Evolutionary conservation across 2,329 filamentous ascomycete genomes (phyloP).

Genomic region (Pseudogymnoascus sp.): DNA sequence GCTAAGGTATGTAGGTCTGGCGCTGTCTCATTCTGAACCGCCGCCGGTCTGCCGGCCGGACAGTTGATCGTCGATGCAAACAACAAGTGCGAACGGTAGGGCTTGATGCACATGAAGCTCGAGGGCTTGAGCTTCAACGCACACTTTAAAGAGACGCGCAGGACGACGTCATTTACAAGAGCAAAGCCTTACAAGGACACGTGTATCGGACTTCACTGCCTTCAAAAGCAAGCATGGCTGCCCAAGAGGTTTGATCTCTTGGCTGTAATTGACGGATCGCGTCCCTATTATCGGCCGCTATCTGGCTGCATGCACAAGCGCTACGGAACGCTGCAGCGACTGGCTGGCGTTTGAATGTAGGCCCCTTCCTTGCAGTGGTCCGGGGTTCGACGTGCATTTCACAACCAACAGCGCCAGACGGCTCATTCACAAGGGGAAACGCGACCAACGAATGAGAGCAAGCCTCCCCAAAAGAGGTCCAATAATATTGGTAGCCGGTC

Average conservation of each 20-base stretch:
- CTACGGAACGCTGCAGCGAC: not conserved
- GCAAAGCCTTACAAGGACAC: conserved; percentile 6
- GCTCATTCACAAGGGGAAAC: not conserved
- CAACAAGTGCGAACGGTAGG: conserved; percentile 6
- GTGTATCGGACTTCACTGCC: conserved; percentile 4
- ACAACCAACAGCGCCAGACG: conserved; percentile 5
- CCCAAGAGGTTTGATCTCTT: conserved; percentile 3
- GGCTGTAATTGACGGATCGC: not conserved
- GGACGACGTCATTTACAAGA: not conserved
- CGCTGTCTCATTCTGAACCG: conserved; percentile 1
- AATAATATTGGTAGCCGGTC: not conserved
- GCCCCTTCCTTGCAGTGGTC: not conserved
- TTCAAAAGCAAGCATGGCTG: not conserved
- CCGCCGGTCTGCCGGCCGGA: not conserved
- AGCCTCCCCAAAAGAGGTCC: not conserved
- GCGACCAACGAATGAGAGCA: not conserved
- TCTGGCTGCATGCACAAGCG: conserved; percentile 6
- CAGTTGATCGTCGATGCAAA: conserved; percentile 8
- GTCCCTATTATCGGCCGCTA: conserved; percentile 4
- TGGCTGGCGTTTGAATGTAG: conserved; percentile 6
- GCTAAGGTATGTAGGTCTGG: not conserved
- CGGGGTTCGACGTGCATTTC: conserved; percentile 4
- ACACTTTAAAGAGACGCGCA: not conserved
- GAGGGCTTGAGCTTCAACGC: conserved; percentile 2
- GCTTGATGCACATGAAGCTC: conserved; percentile 7